Evolutionary conservation across 2,329 filamentous ascomycete species (phyloP).

Genomic region (Alternaria tenuissima): DNA sequence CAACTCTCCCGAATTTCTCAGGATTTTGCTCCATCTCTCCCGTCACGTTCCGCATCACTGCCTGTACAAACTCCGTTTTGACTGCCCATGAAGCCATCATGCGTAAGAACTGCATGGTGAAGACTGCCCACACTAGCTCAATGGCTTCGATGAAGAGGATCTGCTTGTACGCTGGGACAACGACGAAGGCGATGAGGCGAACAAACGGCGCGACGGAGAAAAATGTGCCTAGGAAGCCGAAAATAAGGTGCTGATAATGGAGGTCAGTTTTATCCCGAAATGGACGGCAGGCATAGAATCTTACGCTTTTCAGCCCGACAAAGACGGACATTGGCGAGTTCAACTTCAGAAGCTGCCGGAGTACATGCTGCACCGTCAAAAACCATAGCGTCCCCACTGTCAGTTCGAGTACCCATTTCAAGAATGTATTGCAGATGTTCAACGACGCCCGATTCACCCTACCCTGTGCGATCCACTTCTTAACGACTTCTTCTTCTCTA

Average conservation of each 20-base stretch:
- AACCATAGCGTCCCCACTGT: constrained; percentile 16
- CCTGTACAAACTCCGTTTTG: constrained; percentile 17
- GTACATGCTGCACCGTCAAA: constrained; percentile 3
- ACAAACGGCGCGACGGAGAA: constrained; percentile 10
- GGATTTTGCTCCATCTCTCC: neutral
- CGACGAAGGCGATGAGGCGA: constrained; percentile 15
- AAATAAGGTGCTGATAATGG: constrained; percentile 5
- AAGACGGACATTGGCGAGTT: constrained; percentile 8
- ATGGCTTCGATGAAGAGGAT: constrained; percentile 20
- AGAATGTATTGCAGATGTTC: constrained; percentile 26
- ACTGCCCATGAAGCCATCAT: constrained; percentile 18
- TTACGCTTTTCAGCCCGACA: constrained; percentile 7
- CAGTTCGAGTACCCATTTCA: constrained; percentile 27
- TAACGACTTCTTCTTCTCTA: constrained; percentile 26
- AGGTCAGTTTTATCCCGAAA: neutral
- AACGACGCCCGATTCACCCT: constrained; percentile 22
- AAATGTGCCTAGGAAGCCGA: constrained; percentile 4
- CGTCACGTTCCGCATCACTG: constrained; percentile 11
- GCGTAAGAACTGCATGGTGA: constrained; percentile 9
- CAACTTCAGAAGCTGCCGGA: constrained; percentile 10
- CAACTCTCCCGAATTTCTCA: neutral
- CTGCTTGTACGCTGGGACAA: constrained; percentile 24
- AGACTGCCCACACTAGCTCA: constrained; percentile 12
- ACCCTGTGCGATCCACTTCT: constrained; percentile 29
- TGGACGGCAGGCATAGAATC: neutral